Base-by-base conservation (phyloP, 2,329 filamentous ascomycete genomes). In the Apiospora hydei region DNA sequence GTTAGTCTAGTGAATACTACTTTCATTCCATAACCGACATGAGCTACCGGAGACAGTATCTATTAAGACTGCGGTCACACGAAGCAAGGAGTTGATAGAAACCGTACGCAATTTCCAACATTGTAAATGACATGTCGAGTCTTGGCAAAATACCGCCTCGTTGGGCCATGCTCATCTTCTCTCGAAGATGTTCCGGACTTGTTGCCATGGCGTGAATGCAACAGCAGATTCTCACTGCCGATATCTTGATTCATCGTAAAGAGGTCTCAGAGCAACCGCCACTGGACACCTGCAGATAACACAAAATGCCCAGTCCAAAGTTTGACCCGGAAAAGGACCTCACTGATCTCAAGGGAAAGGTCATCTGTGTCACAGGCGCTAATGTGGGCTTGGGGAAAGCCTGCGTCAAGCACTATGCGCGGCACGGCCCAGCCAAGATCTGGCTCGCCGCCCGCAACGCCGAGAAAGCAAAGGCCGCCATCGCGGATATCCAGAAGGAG, bases 401-500 rank as follows among this genome's bases (percentile, higher is more conserved):
- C 24, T 30, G 24, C 18, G 66, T 68, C 41, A 44, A 30, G 8
- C 24, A 68, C 6, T 34, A 26, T n/a, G 66, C 66, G 14, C 41
- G 46, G 18, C 41, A 68, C 16, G 46, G 46, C 26, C 66, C 66
- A 26, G n/a, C 24, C 24, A 68, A 34, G 4, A 46, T 68, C 18
- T 44, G 41, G 24, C n/a, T 67, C 41, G 44, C 64, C 41, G 64
- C 66, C 24, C 66, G 66, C 41, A 49, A 26, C 46, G 24, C 41
- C 3, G 41, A 49, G 21, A 68, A 68, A 18, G 66, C 41, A 18
- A 34, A 46, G 18, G 66, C 46, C n/a, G 66, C 66, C 24, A 68
- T 68, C 66, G n/a, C 41, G 14, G 66, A 68, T 14, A 68, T 68
- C 26, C 66, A 46, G 30, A n/a, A 49, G 13, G 66, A 49, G 16